Evolutionary conservation across 2,329 filamentous ascomycete genomes (phyloP), one percentile per base, ranked within the genome.

Genomic region (Pseudonectria foliicola): DNA sequence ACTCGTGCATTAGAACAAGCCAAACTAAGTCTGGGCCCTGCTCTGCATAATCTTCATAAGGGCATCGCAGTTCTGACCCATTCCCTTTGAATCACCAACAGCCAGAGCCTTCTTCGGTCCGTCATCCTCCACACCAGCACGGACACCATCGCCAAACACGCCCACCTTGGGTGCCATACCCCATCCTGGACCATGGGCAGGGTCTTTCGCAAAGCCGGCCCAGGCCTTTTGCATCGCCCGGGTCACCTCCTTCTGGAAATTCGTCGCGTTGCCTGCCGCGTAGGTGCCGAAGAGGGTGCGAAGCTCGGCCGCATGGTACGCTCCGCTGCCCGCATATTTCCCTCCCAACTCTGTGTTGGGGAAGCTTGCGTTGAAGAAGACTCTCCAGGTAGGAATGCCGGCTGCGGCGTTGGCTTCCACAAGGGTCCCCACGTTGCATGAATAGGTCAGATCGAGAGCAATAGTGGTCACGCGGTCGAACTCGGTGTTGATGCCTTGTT

Each of bases 301-400:
- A 24, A 70, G 39, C 28, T 71, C 68, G 3, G 59, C 53, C 0
- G 62, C 66, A 39, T 73, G 70, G 38, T 70, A 72, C 1, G 67
- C 66, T 10, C 66, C 64, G 18, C 49, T 52, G 8, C 44, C 49
- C 53, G 32, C 49, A 52, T 11, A 61, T 54, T 45, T 66, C 18
- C 18, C 18, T 6, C 5, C 5, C 8, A 21, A 8, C 49, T 35
- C 63, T 38, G 63, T 60, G 40, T 71, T 71, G 11, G 59, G 43
- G 56, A 68, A 74, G 48, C 70, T 65, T 6, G 61, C 68, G 34
- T 67, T 61, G 49, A 66, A 73, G 21, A 62, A 57, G 37, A 64
- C 70, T 18, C 60, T 55, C 63, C 66, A 73, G 7, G 61, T 54
- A 0, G 62, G 57, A 6, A 69, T 56, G 7, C 50, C 59, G 4